Evolutionary conservation across 441 rosid genomes (phyloP).

Genomic region (Erysimum cheiri): DNA sequence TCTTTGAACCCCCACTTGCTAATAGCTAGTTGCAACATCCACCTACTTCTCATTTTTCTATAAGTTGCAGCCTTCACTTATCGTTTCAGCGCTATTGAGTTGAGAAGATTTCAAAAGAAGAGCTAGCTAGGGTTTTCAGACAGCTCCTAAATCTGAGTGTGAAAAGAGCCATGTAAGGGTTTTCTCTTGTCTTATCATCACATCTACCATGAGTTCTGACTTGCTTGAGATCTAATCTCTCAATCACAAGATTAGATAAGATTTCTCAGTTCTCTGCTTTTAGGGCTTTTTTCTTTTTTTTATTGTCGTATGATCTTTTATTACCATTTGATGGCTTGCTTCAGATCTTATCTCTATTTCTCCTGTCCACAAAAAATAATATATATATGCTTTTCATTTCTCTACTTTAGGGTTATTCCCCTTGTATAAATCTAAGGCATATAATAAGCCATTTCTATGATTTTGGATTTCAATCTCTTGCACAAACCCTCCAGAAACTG

Average conservation of each 20-base stretch:
- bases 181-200: slow-evolving; percentile 17
- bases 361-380: background rate
- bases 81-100: slow-evolving; percentile 4
- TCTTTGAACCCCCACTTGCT: slow-evolving; percentile 38
- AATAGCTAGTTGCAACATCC: slow-evolving; percentile 20
- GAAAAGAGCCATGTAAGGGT: slow-evolving; percentile 33
- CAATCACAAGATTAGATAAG: background rate
- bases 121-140: slow-evolving; percentile 46
- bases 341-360: slow-evolving; percentile 30
- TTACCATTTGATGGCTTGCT: slow-evolving; percentile 3
- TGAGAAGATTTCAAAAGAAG: slow-evolving; percentile 26
- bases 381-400: background rate
- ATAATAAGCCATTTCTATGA: slow-evolving; percentile 16
- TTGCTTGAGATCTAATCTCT: slow-evolving; percentile 36
- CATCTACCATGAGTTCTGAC: slow-evolving; percentile 15
- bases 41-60: slow-evolving; percentile 28
- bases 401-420: slow-evolving; percentile 19
- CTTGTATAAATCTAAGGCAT: slow-evolving; percentile 9
- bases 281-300: slow-evolving; percentile 23
- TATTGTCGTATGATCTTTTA: slow-evolving; percentile 4
- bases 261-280: background rate
- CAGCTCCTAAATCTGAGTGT: slow-evolving; percentile 11
- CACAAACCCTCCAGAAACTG: slow-evolving; percentile 11
- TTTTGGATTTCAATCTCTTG: slow-evolving; percentile 8
- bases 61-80: slow-evolving; percentile 22